phyloP scores from a whole-genome alignment of 169 alveolate genomes.

The Neospora caninum region DNA sequence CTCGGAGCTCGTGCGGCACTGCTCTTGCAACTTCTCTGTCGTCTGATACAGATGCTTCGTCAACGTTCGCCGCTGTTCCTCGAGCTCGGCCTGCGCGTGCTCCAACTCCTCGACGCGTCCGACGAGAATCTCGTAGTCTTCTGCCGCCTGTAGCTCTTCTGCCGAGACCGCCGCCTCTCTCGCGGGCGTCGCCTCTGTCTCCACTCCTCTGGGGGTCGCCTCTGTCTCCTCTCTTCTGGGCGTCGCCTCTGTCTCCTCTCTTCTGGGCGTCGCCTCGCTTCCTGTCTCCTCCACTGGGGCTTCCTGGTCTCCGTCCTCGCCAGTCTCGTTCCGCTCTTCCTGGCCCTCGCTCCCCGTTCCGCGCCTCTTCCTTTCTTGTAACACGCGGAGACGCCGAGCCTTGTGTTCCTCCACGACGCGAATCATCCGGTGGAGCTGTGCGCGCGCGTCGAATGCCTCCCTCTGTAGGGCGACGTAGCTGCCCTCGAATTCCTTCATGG shows the following conservation, averaged over 20 bases:
- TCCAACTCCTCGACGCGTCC: constrained; percentile 7
- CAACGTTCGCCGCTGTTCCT: neutral
- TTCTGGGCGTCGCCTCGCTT: neutral
- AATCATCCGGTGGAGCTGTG: neutral
- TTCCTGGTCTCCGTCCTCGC: neutral
- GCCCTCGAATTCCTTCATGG: constrained; percentile 9
- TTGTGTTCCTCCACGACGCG: neutral
- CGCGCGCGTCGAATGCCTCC: neutral
- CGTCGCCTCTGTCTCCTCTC: neutral
- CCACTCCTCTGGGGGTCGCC: too few relatives aligned
- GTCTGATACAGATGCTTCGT: neutral
- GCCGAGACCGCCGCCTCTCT: neutral
- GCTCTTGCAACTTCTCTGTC: constrained; percentile 10
- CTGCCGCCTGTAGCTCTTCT: neutral
- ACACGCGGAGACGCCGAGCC: neutral
- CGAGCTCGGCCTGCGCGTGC: neutral
- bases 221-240: neutral
- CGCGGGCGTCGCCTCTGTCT: too few relatives aligned
- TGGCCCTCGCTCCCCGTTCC: neutral
- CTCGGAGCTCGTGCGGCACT: neutral
- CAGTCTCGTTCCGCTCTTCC: neutral
- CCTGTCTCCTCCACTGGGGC: neutral
- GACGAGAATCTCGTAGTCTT: neutral
- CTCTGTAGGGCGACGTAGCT: neutral
- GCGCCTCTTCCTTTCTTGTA: neutral